A percentile compares a stretch with the other conserved stretches of the same genome.
These are phyloP conservation scores for Candida boidinii DNA, from an alignment of 805 yeast species.

Conservation along the genomic window DNA sequence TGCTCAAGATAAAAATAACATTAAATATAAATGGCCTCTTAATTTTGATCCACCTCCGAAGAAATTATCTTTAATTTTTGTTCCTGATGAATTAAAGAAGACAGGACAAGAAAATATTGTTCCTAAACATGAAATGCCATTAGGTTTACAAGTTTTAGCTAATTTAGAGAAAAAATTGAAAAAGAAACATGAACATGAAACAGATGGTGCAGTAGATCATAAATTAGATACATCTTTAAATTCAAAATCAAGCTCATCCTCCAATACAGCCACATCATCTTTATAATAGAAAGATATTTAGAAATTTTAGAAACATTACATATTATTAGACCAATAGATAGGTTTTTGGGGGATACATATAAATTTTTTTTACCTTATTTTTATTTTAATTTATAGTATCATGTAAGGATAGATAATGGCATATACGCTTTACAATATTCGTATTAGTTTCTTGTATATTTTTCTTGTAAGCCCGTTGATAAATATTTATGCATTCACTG, in stretches of 20 bases:
- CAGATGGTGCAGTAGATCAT: conserved; percentile 1
- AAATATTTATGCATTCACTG: too few relatives aligned
- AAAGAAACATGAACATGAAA: conserved; percentile 15
- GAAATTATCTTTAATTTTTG: conserved; percentile 30
- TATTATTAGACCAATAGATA: too few relatives aligned
- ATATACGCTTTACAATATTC: too few relatives aligned
- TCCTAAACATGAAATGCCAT: conserved; percentile 53
- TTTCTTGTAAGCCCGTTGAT: too few relatives aligned
- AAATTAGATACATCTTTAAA: neutral
- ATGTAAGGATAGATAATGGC: too few relatives aligned
- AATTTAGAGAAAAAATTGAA: conserved; percentile 67
- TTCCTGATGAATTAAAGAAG: conserved; percentile 30
- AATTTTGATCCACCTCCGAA: conserved; percentile 52
- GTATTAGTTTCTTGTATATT: too few relatives aligned
- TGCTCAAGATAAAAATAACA: conserved; percentile 29
- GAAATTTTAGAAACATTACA: too few relatives aligned
- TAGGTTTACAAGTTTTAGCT: conserved; percentile 73
- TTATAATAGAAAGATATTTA: neutral
- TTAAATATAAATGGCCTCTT: conserved; percentile 55
- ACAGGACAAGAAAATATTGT: conserved; percentile 23
- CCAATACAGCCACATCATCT: neutral
- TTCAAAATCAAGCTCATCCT: neutral
- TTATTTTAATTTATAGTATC: too few relatives aligned
- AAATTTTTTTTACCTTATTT: too few relatives aligned
- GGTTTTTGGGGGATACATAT: too few relatives aligned